phyloP scores from a whole-genome alignment of 1,284 basidiomycete species.

The Prillingera fragicola region DNA sequence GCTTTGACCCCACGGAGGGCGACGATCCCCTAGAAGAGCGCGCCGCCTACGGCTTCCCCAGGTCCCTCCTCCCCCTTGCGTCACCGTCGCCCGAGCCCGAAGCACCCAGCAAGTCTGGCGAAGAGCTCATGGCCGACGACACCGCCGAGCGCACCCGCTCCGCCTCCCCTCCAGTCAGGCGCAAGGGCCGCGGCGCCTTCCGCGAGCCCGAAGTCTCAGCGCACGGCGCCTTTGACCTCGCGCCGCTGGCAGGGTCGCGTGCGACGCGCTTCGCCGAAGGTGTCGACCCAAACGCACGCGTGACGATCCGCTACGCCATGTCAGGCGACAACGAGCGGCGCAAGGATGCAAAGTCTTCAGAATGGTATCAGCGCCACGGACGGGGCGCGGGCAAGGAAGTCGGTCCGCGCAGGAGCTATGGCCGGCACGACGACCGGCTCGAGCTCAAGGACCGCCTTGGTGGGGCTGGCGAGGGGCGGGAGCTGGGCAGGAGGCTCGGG shows the following conservation, averaged over 20 bases:
- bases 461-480: slow-evolving; percentile 27
- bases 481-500: slow-evolving; percentile 33
- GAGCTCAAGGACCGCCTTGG: slow-evolving; percentile 16
- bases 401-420: slow-evolving; percentile 4
- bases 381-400: slow-evolving; percentile 37
- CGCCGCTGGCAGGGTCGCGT: slow-evolving; percentile 4
- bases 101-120: not conserved
- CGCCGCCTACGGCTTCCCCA: slow-evolving; percentile 35
- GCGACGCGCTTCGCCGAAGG: slow-evolving; percentile 22
- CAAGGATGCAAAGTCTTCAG: slow-evolving; percentile 25
- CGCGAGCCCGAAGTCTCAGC: not conserved
- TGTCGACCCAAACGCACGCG: slow-evolving; percentile 36
- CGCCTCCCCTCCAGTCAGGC: slow-evolving; percentile 9
- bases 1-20: slow-evolving; percentile 43
- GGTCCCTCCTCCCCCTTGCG: slow-evolving; percentile 30
- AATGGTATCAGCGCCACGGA: slow-evolving; percentile 41
- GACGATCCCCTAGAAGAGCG: slow-evolving; percentile 42
- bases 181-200: slow-evolving; percentile 36
- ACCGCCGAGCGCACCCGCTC: not conserved
- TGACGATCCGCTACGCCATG: slow-evolving; percentile 35
- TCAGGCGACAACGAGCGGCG: slow-evolving; percentile 26
- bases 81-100: slow-evolving; percentile 4
- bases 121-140: not conserved
- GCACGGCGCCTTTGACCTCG: slow-evolving; percentile 15
- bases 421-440: slow-evolving; percentile 8